These are phyloP conservation scores for Lithocarpus polystachyus DNA, from an alignment of 306 rosid species.

Conservation along the genomic window DNA sequence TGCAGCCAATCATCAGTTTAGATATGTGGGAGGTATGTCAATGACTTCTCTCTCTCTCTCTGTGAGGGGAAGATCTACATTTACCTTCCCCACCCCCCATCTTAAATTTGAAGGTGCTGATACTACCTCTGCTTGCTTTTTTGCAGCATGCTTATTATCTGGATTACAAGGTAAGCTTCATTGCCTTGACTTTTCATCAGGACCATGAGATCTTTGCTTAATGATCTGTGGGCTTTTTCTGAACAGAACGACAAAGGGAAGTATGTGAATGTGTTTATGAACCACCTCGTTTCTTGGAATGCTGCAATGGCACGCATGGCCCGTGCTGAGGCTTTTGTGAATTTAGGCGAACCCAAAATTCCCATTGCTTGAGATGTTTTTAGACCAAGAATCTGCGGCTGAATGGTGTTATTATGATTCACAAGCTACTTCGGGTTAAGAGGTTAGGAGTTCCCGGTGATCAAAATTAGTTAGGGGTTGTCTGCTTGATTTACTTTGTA, in stretches of 20 bases:
- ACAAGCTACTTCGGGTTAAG: neutral
- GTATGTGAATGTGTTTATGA: slow-evolving; percentile 67
- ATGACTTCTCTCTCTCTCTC: slow-evolving; percentile 24
- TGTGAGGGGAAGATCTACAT: neutral
- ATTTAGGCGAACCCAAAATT: slow-evolving; percentile 80
- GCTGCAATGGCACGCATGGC: slow-evolving; percentile 63
- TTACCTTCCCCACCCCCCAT: neutral
- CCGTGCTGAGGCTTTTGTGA: slow-evolving; percentile 73
- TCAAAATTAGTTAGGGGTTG: neutral
- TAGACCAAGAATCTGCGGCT: neutral
- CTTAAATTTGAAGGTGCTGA: slow-evolving; percentile 28
- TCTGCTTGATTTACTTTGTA: neutral
- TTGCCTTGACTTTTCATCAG: slow-evolving; percentile 5
- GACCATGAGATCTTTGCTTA: neutral
- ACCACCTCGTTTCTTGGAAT: slow-evolving; percentile 94
- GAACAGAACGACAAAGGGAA: slow-evolving; percentile 78
- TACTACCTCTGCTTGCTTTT: slow-evolving; percentile 14
- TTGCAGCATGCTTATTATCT: slow-evolving; percentile 91
- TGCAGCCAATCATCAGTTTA: slow-evolving; percentile 91
- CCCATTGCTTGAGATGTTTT: slow-evolving; percentile 59
- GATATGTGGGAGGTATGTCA: slow-evolving; percentile 91
- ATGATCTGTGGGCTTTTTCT: slow-evolving; percentile 17
- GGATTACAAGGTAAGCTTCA: slow-evolving; percentile 75
- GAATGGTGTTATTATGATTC: neutral
- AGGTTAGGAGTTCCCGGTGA: neutral